These are phyloP conservation scores for Lachnellula willkommii DNA, from an alignment of 2,329 filamentous ascomycete genomes.

Conservation along the genomic window DNA sequence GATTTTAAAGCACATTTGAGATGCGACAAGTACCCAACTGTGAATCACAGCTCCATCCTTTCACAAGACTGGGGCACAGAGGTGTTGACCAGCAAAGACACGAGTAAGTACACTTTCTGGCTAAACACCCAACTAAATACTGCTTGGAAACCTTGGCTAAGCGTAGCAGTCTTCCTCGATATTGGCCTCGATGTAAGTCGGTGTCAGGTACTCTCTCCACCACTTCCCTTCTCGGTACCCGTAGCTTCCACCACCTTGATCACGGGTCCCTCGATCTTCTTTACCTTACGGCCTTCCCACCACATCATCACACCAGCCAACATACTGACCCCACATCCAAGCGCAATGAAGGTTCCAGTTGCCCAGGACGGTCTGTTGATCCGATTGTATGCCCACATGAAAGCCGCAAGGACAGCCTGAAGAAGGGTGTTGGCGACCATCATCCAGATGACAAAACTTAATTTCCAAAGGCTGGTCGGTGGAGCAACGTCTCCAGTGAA, in stretches of 20 bases:
- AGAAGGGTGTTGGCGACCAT: slow-evolving; percentile 35
- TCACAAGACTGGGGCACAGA: too few relatives aligned
- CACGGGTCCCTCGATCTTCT: slow-evolving; percentile 14
- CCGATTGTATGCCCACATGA: slow-evolving; percentile 19
- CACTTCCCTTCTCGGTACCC: neutral
- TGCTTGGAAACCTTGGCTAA: too few relatives aligned
- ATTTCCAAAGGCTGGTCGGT: slow-evolving; percentile 63
- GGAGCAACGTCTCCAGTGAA: slow-evolving; percentile 65
- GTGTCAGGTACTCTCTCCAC: too few relatives aligned
- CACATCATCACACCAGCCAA: slow-evolving; percentile 15
- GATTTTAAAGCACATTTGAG: neutral
- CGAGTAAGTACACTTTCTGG: too few relatives aligned
- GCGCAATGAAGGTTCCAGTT: slow-evolving; percentile 13
- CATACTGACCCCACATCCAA: slow-evolving; percentile 16
- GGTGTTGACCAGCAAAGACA: too few relatives aligned
- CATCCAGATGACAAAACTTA: slow-evolving; percentile 56
- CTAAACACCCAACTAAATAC: too few relatives aligned
- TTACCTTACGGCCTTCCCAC: slow-evolving; percentile 18
- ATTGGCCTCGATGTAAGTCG: too few relatives aligned
- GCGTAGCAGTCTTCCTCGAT: too few relatives aligned
- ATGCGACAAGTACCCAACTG: neutral
- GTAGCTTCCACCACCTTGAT: slow-evolving; percentile 9
- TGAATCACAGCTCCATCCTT: neutral
- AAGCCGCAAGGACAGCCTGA: slow-evolving; percentile 7
- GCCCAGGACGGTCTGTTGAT: slow-evolving; percentile 14